phyloP scores from a whole-genome alignment of 306 rosid species.

The Glycine soja region DNA sequence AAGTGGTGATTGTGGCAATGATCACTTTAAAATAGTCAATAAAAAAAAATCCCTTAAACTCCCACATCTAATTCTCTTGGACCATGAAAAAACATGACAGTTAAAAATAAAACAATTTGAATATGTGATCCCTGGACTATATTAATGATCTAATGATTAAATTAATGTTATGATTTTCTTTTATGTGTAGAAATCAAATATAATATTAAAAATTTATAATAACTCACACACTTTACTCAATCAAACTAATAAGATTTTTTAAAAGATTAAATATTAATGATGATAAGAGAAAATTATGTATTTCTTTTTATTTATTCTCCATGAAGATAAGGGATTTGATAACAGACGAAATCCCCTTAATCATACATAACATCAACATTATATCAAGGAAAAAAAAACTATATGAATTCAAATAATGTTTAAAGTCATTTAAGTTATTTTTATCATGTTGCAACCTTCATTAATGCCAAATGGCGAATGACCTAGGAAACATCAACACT shows the following conservation, averaged over 20 bases:
- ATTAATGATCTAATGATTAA: neutral
- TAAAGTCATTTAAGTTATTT: neutral
- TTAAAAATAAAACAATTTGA: neutral
- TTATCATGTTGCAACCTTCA: neutral
- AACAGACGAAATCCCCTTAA: too few species aligned
- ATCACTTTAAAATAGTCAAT: neutral
- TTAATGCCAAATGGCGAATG: neutral
- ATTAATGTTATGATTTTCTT: too few species aligned
- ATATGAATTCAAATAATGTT: too few species aligned
- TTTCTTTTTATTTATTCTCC: too few species aligned
- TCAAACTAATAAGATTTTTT: too few species aligned
- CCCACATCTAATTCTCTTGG: neutral
- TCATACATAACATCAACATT: too few species aligned
- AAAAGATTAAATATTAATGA: conserved; percentile 7
- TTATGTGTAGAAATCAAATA: too few species aligned
- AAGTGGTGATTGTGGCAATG: conserved; percentile 2
- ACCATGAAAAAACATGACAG: neutral
- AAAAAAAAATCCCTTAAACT: neutral
- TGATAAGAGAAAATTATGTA: conserved; percentile 9
- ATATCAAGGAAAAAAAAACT: too few species aligned
- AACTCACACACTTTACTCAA: too few species aligned
- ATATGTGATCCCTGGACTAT: neutral
- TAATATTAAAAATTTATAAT: too few species aligned
- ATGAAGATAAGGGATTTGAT: neutral
- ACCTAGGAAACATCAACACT: neutral